phyloP scores from a whole-genome alignment of 352 stramenopile species.

The Phytopythium sindhum region DNA sequence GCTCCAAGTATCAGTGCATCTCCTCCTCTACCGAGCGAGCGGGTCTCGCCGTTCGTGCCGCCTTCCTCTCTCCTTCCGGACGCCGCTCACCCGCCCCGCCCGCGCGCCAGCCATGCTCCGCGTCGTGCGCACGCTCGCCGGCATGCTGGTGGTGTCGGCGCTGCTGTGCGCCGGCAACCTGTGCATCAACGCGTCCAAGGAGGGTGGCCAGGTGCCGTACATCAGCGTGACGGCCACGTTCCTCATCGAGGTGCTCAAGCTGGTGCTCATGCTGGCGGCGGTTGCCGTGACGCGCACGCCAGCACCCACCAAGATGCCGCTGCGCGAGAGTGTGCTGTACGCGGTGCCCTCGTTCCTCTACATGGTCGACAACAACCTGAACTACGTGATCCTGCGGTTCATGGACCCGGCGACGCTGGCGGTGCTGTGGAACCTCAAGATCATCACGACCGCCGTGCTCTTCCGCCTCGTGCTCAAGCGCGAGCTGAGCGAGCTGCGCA shows the following conservation, averaged over 20 bases:
- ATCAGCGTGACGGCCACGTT: slow-evolving; percentile 82
- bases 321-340: slow-evolving; percentile 66
- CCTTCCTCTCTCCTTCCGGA: too few relatives aligned
- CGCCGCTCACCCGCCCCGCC: too few relatives aligned
- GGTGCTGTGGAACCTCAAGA: slow-evolving; percentile 89
- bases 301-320: slow-evolving; percentile 36
- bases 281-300: slow-evolving; percentile 41
- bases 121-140: slow-evolving; percentile 44
- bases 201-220: slow-evolving; percentile 71
- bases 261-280: slow-evolving; percentile 38
- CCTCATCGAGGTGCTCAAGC: slow-evolving; percentile 84
- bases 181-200: slow-evolving; percentile 84
- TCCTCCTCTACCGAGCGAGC: too few relatives aligned
- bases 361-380: slow-evolving; percentile 87
- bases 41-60: too few relatives aligned
- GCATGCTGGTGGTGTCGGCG: slow-evolving; percentile 61
- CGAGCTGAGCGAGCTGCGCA: slow-evolving; percentile 61
- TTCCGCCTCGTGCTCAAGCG: slow-evolving; percentile 82
- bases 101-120: slow-evolving; percentile 4
- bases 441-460: slow-evolving; percentile 80
- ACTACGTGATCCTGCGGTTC: slow-evolving; percentile 85
- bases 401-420: slow-evolving; percentile 83
- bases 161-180: slow-evolving; percentile 81
- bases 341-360: slow-evolving; percentile 83
- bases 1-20: too few relatives aligned